Base-by-base conservation (phyloP, 768 basidiomycete genomes). In the Podaxis sp. region DNA sequence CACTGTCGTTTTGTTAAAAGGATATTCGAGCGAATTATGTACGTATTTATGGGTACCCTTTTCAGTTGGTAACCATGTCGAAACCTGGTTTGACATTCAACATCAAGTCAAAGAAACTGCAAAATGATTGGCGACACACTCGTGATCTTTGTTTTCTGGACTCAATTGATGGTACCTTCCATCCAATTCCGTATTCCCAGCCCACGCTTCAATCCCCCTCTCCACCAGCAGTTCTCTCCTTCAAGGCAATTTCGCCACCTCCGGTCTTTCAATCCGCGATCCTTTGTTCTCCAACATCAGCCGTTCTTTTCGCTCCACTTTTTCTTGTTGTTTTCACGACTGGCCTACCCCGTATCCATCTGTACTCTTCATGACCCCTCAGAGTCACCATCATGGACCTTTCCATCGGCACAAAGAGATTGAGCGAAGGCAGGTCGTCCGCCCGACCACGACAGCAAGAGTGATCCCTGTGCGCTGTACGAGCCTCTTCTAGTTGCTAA, bases 81-180 rank as follows among this genome's bases (percentile, higher is more conserved):
- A 21, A 23, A 37, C n/a, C 14, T 32, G 36, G 55, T 25, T 46
- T 46, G 46, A n/a, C 46, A 47, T 46, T 44, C 18, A 32, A 54
- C 52, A 54, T 21, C 51, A 53, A 16, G 16, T 23, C 47, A 4
- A 23, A 7, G 18, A 13, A 57, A 47, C 36, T 9, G 11, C 13
- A 42, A 59, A 59, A 51, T 52, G 42, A 60, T n/a, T 53, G 59
- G 42, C 25, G 58, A 53, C 51, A 23, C 14, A 60, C 38, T 35
- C 50, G 59, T 60, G 59, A 60, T 44, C 59, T 23, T 53, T 60
- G 51, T 60, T 42, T 59, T 60, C 42, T 13, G 32, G 51, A 16
- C 32, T 13, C 40, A 38, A 23, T 50, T 13, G 46, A 18, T 58
- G 57, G 32, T 9, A 23, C 47, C 10, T 23, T 2, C 13, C 36